These are phyloP conservation scores for Phytophthora idaei DNA, from an alignment of 352 stramenopile genomes.

Conservation along the genomic window DNA sequence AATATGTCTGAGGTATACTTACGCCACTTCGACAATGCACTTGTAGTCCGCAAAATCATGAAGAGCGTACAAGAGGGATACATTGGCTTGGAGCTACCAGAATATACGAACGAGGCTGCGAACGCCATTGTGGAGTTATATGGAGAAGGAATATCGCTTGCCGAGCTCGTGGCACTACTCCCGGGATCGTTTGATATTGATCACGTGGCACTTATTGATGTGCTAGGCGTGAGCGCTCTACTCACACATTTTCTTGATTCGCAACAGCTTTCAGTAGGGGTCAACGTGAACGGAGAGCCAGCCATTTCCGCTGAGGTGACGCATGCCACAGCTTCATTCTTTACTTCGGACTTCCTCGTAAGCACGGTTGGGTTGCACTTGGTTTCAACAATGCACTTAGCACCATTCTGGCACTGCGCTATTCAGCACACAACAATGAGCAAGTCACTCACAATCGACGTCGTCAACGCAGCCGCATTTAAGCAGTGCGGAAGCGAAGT, in stretches of 20 bases:
- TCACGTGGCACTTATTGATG: conserved; percentile 21
- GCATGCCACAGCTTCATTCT: conserved; percentile 28
- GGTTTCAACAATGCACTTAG: conserved; percentile 35
- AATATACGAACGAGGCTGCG: not conserved
- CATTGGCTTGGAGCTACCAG: conserved; percentile 6
- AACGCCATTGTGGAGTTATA: conserved; percentile 31
- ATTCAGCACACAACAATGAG: conserved; percentile 28
- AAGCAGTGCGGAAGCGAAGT: conserved; percentile 27
- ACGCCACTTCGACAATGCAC: conserved; percentile 36
- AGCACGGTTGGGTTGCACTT: conserved; percentile 38
- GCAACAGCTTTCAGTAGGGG: conserved; percentile 28
- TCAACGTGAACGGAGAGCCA: conserved; percentile 7
- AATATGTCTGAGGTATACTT: conserved; percentile 36
- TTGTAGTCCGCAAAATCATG: conserved; percentile 43
- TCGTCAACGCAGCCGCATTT: conserved; percentile 26
- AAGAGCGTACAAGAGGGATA: conserved; percentile 44
- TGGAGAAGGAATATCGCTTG: conserved; percentile 29
- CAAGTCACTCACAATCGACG: not conserved
- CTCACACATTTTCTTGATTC: conserved; percentile 27
- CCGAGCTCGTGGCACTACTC: conserved; percentile 21
- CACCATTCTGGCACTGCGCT: conserved; percentile 47
- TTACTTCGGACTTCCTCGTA: conserved; percentile 38
- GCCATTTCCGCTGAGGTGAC: conserved; percentile 46
- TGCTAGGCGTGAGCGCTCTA: conserved; percentile 27
- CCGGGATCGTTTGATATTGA: conserved; percentile 20